Conservation (phyloP, 345 rosid genomes). For the Gossypium herbaceum region DNA sequence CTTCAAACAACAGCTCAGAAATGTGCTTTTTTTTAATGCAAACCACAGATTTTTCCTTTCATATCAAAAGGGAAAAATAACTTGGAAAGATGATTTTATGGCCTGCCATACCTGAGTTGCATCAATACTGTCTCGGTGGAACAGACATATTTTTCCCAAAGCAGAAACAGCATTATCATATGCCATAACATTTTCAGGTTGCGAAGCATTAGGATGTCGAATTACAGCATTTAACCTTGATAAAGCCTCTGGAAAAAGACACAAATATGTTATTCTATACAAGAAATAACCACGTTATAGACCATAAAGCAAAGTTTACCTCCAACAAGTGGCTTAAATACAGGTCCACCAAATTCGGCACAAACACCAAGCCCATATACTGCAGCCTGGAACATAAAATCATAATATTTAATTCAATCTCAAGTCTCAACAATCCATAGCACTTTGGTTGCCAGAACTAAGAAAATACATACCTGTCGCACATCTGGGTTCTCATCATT, state of each 20-base stretch:
- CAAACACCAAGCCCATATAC: conserved; percentile 99
- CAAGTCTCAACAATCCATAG: neutral
- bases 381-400: conserved; percentile 63
- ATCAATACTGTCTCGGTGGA: conserved; percentile 85
- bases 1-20: neutral
- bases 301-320: conserved; percentile 37
- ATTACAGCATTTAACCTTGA: conserved; percentile 89
- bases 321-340: conserved; percentile 90
- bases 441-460: conserved; percentile 8
- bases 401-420: conserved; percentile 14
- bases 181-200: conserved; percentile 86
- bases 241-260: conserved; percentile 70
- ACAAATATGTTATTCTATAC: conserved; percentile 21
- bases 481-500: conserved; percentile 90
- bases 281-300: neutral
- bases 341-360: conserved; percentile 90
- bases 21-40: neutral
- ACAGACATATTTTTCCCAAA: conserved; percentile 90
- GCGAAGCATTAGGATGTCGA: conserved; percentile 68
- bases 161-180: conserved; percentile 99
- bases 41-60: neutral
- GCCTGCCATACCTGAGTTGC: conserved; percentile 66
- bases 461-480: conserved; percentile 60
- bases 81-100: neutral
- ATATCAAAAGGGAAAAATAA: neutral